A percentile compares a stretch with the other conserved stretches of the same genome.
phyloP scores from a whole-genome alignment of 2,329 filamentous ascomycete species.

The Kalaharituber pfeilii region DNA sequence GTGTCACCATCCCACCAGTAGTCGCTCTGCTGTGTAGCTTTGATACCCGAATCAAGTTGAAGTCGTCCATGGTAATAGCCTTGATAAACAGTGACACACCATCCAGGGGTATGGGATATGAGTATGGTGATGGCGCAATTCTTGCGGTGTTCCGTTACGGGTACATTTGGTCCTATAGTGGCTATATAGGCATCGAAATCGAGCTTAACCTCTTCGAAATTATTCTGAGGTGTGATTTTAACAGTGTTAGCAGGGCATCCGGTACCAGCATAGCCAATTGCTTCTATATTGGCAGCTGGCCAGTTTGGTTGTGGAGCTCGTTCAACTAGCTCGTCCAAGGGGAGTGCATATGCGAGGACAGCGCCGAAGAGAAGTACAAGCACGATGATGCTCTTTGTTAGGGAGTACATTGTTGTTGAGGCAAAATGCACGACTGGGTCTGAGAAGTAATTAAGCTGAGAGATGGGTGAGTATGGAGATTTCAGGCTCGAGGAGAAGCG shows the following conservation, averaged over 20 bases:
- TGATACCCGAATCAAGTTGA: slow-evolving; percentile 31
- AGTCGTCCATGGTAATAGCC: slow-evolving; percentile 38
- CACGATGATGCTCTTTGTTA: too few species aligned
- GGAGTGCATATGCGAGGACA: too few species aligned
- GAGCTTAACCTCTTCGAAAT: slow-evolving; percentile 32
- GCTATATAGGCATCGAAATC: slow-evolving; percentile 37
- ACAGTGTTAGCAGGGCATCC: slow-evolving; percentile 31
- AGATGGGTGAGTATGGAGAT: too few species aligned
- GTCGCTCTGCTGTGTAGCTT: slow-evolving; percentile 34
- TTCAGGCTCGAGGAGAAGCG: too few species aligned
- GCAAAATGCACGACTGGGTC: too few species aligned
- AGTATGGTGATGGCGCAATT: slow-evolving; percentile 39
- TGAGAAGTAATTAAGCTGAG: too few species aligned
- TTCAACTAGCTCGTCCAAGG: too few species aligned
- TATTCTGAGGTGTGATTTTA: slow-evolving; percentile 29
- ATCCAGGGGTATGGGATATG: slow-evolving; percentile 35
- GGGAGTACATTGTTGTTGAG: too few species aligned
- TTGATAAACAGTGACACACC: slow-evolving; percentile 37
- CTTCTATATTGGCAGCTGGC: slow-evolving; percentile 28
- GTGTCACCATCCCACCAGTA: slow-evolving; percentile 33
- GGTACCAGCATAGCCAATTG: slow-evolving; percentile 31
- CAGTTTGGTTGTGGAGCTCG: too few species aligned
- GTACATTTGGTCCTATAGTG: slow-evolving; percentile 32
- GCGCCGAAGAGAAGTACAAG: too few species aligned
- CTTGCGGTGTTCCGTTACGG: slow-evolving; percentile 32